Evolutionary conservation across 768 basidiomycete species (phyloP), one percentile per base, ranked within the genome.

Genomic region (Rhodotorula graminis): DNA sequence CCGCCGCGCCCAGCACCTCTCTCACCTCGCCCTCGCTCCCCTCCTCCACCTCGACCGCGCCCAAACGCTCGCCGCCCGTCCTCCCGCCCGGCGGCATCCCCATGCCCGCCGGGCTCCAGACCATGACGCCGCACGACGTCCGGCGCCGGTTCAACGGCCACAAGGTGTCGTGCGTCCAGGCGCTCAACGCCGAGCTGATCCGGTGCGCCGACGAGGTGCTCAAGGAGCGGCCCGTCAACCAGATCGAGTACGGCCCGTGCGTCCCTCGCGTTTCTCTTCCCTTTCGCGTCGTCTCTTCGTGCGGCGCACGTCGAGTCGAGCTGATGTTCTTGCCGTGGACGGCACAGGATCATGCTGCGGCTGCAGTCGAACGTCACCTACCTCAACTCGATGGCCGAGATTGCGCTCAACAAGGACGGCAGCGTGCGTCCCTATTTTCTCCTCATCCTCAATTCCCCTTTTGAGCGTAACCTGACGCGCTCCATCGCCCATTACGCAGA

Each of bases 101-200:
- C 4, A 60, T 61, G 52, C 66, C 63, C 33, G 57, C 62, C 1
- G 33, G 46, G 12, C 53, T 75, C 27, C 60, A 65, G 55, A 56
- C 63, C 25, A 61, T 75, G 64, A 52, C 66, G 42, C 73, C 66
- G 31, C 61, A 57, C 37, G 74, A 75, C 23, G 64, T 75, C 29
- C 56, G 74, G n/a, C 42, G 50, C 40, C 37, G 69, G 65, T 64
- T 75, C 61, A 61, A 69, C 29, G 64, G 56, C 21, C 67, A 69
- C 58, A 69, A 61, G 64, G 60, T 75, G 18, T 52, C 64, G 4
- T 68, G 64, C 37, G 67, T 75, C 7, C 50, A 65, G 23, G 46
- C 57, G 56, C 61, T 75, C 33, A 75, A 75, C 29, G 52, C n/a
- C 11, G 67, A 71, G 47, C n/a, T 75, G 31, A 68, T 72, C 64